Evolutionary conservation across 2,329 filamentous ascomycete genomes (phyloP).

Genomic region (Endoconidiophora polonica): DNA sequence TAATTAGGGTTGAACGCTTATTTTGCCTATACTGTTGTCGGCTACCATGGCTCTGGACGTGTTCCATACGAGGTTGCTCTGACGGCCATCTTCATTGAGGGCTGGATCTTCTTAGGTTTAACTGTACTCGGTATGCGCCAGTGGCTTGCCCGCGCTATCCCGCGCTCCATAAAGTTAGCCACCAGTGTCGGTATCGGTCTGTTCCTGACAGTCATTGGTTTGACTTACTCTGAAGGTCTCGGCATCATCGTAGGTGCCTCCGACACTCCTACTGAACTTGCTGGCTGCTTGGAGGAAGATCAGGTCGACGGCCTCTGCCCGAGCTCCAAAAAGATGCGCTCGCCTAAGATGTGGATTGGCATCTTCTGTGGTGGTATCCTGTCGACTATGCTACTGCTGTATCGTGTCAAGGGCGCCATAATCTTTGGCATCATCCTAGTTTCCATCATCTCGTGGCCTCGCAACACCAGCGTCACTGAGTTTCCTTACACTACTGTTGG

Average conservation of each 20-base stretch:
- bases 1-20: slow-evolving; percentile 55
- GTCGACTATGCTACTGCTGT: slow-evolving; percentile 68
- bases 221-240: slow-evolving; percentile 70
- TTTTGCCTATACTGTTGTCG: slow-evolving; percentile 63
- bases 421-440: slow-evolving; percentile 71
- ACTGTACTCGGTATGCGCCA: slow-evolving; percentile 70
- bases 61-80: slow-evolving; percentile 62
- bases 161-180: slow-evolving; percentile 70
- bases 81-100: slow-evolving; percentile 78
- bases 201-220: slow-evolving; percentile 59
- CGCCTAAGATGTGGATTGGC: slow-evolving; percentile 70
- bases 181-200: slow-evolving; percentile 75
- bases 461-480: slow-evolving; percentile 58
- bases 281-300: slow-evolving; percentile 39
- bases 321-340: slow-evolving; percentile 56
- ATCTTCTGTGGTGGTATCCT: slow-evolving; percentile 75
- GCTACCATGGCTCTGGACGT: slow-evolving; percentile 53
- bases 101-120: slow-evolving; percentile 67
- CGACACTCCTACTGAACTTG: slow-evolving; percentile 55
- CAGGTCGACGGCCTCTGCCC: slow-evolving; percentile 37
- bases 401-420: slow-evolving; percentile 73
- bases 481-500: slow-evolving; percentile 60
- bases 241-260: slow-evolving; percentile 55
- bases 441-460: slow-evolving; percentile 77
- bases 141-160: slow-evolving; percentile 73